Percentiles rank a stretch among this genome's conserved stretches.
Evolutionary conservation across 345 rosid species (phyloP).

Genomic region (Acer yangbiense): DNA sequence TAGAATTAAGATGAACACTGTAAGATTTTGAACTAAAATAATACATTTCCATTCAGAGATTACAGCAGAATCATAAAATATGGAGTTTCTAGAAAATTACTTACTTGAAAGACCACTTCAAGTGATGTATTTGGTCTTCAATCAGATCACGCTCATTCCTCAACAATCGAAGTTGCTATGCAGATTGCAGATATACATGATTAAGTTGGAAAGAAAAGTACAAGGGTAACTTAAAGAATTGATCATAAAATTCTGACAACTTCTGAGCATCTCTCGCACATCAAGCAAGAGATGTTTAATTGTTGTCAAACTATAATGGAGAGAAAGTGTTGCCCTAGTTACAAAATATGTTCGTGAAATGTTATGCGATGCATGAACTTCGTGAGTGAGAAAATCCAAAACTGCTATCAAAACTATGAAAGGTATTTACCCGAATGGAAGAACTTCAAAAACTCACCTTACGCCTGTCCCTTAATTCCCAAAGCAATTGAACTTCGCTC

Average conservation of each 20-base stretch:
- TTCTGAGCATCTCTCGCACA: background rate
- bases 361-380: background rate
- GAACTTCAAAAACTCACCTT: slow-evolving; percentile 50
- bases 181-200: slow-evolving; percentile 7
- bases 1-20: background rate
- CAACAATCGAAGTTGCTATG: slow-evolving; percentile 73
- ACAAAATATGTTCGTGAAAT: background rate
- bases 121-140: slow-evolving; percentile 83
- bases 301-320: background rate
- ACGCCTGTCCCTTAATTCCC: slow-evolving; percentile 69
- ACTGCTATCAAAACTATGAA: background rate
- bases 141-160: slow-evolving; percentile 84
- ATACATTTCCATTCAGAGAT: background rate
- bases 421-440: background rate
- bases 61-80: background rate
- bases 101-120: slow-evolving; percentile 84
- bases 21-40: background rate
- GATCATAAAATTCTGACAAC: background rate
- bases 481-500: slow-evolving; percentile 87
- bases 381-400: background rate
- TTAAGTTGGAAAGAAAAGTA: slow-evolving; percentile 9
- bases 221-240: background rate
- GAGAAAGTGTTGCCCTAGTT: background rate
- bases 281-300: background rate
- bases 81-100: slow-evolving; percentile 18